phyloP scores from a whole-genome alignment of 495 filamentous ascomycete species.

The Xylaria bambusicola region DNA sequence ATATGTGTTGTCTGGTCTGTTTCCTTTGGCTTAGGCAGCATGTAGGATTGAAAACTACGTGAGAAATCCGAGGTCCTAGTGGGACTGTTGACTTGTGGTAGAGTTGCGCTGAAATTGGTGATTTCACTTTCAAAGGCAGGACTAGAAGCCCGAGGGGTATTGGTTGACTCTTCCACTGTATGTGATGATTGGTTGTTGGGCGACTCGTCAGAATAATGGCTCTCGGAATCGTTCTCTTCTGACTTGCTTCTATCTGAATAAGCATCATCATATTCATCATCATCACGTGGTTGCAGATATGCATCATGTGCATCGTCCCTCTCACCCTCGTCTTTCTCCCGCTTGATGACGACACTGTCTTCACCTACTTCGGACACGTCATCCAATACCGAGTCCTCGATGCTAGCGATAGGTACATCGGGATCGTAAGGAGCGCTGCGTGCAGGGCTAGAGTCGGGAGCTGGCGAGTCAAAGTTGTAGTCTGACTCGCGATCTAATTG shows the following conservation, averaged over 20 bases:
- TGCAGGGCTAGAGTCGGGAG: slow-evolving; percentile 55
- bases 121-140: slow-evolving; percentile 33
- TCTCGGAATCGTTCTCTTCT: slow-evolving; percentile 26
- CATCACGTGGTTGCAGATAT: slow-evolving; percentile 26
- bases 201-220: slow-evolving; percentile 33
- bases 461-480: slow-evolving; percentile 61
- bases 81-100: slow-evolving; percentile 26
- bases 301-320: slow-evolving; percentile 29
- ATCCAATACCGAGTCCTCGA: slow-evolving; percentile 55
- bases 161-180: slow-evolving; percentile 24
- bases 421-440: slow-evolving; percentile 65
- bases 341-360: slow-evolving; percentile 66
- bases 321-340: slow-evolving; percentile 52
- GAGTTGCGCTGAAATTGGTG: slow-evolving; percentile 33
- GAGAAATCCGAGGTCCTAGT: slow-evolving; percentile 39
- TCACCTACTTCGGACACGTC: slow-evolving; percentile 55
- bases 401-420: slow-evolving; percentile 81
- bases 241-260: slow-evolving; percentile 9
- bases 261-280: slow-evolving; percentile 19
- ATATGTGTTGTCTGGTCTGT: slow-evolving; percentile 28
- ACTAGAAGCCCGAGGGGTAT: slow-evolving; percentile 49
- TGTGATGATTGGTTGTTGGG: slow-evolving; percentile 7
- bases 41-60: slow-evolving; percentile 44
- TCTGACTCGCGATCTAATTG: slow-evolving; percentile 59
- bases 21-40: slow-evolving; percentile 44